Conservation (phyloP, 225 moss, liverwort and hornwort genomes). For the Ulota crispa region DNA sequence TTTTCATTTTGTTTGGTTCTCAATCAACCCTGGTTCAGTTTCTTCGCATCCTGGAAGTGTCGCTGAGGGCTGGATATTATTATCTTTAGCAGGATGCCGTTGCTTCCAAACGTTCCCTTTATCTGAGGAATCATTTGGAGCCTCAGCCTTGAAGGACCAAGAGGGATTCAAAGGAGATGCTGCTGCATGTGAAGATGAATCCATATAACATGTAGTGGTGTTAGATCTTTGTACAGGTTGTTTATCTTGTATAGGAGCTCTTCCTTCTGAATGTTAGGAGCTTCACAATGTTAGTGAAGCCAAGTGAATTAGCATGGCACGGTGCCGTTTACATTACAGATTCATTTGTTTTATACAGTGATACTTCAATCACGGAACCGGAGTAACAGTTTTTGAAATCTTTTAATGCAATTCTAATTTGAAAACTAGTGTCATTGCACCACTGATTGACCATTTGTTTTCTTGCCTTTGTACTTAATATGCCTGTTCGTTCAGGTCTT, state of each 20-base stretch:
- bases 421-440: background rate
- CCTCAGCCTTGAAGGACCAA: background rate
- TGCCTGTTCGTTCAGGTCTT: background rate
- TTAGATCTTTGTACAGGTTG: slow-evolving; percentile 13
- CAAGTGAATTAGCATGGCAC: slow-evolving; percentile 15
- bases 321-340: slow-evolving; percentile 25
- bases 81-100: slow-evolving; percentile 42
- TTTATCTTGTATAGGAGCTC: slow-evolving; percentile 23
- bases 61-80: slow-evolving; percentile 33
- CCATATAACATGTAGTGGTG: background rate
- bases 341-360: slow-evolving; percentile 30
- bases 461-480: background rate
- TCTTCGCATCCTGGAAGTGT: slow-evolving; percentile 17
- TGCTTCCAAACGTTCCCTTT: slow-evolving; percentile 4
- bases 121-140: slow-evolving; percentile 15
- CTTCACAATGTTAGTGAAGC: slow-evolving; percentile 27
- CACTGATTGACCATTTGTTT: background rate
- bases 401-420: background rate
- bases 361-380: background rate
- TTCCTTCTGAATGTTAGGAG: background rate
- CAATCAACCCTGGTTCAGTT: slow-evolving; percentile 19
- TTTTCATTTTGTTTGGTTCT: slow-evolving; percentile 10
- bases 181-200: slow-evolving; percentile 10
- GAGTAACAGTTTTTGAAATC: background rate
- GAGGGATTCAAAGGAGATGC: background rate